Percentiles rank a stretch among this genome's conserved stretches.
phyloP scores from a whole-genome alignment of 2,329 filamentous ascomycete species.

The Trichoderma cornu-damae region DNA sequence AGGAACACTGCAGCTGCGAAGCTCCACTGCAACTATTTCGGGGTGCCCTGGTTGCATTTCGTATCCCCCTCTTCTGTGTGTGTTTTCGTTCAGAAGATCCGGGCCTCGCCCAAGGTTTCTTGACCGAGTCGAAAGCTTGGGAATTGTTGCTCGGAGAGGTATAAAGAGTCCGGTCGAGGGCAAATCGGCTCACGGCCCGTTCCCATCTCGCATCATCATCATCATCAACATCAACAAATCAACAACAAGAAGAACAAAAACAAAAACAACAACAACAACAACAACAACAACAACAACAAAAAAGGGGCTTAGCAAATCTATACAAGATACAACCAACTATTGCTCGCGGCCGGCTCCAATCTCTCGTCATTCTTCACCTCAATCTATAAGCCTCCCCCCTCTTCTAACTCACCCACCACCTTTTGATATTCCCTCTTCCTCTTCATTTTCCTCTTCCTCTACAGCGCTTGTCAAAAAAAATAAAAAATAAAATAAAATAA shows the following conservation, averaged over 20 bases:
- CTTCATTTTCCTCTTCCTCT: background rate
- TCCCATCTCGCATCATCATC: no score
- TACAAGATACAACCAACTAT: no score
- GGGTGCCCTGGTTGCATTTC: slow-evolving; percentile 11
- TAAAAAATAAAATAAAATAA: no score
- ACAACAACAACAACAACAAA: no score
- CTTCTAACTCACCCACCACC: background rate
- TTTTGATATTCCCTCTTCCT: background rate
- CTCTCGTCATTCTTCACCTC: no score
- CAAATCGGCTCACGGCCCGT: no score
- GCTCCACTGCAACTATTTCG: slow-evolving; percentile 16
- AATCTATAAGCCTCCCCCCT: no score
- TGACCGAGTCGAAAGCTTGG: background rate
- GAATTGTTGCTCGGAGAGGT: background rate
- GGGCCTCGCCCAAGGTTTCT: background rate
- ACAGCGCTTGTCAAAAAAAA: slow-evolving; percentile 6
- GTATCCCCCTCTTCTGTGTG: background rate
- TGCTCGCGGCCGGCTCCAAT: no score
- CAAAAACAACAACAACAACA: background rate
- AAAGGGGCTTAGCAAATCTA: no score
- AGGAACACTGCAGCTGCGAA: slow-evolving; percentile 18
- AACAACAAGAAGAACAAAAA: no score
- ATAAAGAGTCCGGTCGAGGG: slow-evolving; percentile 7
- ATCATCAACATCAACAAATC: background rate
- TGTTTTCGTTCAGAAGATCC: slow-evolving; percentile 16